Conservation (phyloP, 257 asterid species). For the Plantago ovata region DNA sequence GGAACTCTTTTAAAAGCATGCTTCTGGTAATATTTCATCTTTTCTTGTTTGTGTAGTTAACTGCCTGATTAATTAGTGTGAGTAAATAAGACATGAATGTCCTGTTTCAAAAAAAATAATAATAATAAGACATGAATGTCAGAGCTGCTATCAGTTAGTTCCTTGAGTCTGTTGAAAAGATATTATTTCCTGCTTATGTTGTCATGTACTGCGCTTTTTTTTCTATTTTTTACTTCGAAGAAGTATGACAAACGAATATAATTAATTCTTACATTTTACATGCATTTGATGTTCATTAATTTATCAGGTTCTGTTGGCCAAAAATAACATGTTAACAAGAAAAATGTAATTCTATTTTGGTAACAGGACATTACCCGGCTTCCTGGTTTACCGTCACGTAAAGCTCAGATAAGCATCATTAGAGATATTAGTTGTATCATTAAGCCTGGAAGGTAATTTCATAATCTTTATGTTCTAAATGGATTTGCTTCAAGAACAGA, state of each 20-base stretch:
- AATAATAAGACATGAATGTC: no score
- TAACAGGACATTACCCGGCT: slow-evolving; percentile 44
- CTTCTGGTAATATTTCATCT: slow-evolving; percentile 27
- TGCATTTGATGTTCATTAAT: slow-evolving; percentile 4
- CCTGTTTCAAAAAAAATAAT: no score
- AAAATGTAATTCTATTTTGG: not conserved
- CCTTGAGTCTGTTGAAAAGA: no score
- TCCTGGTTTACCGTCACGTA: slow-evolving; percentile 45
- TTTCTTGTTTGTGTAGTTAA: not conserved
- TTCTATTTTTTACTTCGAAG: no score
- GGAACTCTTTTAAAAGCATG: slow-evolving; percentile 62
- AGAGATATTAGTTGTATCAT: slow-evolving; percentile 50
- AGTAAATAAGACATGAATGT: not conserved
- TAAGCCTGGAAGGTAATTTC: slow-evolving; percentile 57
- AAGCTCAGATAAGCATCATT: slow-evolving; percentile 42
- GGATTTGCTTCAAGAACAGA: slow-evolving; percentile 3
- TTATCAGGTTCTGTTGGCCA: not conserved
- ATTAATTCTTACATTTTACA: not conserved
- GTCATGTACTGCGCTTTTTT: no score
- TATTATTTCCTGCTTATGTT: no score
- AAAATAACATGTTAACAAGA: no score
- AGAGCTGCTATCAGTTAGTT: no score
- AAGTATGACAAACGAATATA: not conserved
- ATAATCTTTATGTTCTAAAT: not conserved
- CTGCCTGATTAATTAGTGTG: not conserved